Base-by-base conservation (phyloP, 2,329 filamentous ascomycete species). In the Gaeumannomyces sp. region DNA sequence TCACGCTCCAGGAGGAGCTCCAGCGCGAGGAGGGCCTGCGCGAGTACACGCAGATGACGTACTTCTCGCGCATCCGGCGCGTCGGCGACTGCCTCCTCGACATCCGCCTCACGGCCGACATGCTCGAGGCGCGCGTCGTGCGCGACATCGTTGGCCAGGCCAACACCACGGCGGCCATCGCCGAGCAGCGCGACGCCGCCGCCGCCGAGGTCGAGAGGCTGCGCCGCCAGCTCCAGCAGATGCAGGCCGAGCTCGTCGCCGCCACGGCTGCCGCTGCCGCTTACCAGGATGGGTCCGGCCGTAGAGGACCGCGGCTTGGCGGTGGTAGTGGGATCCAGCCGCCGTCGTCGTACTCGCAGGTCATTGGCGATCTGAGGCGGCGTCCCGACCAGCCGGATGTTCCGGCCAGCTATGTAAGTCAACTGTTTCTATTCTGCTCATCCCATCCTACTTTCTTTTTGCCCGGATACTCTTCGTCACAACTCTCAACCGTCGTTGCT, bases 1-100 rank as follows among this genome's bases (percentile, higher is more conserved):
- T 70, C 66, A 61, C 66, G 8, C 65, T 70, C 2, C 69, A 70
- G 58, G 66, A 68, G 45, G 68, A 67, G 7, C 68, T 65, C 11
- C 65, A 67, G 31, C 65, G 57, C n/a, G 67, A 70, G 29, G 66
- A 65, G n/a, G 67, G 68, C 14, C 63, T 70, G 1, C 67, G 65
- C 0, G 57, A 65, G 0, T 16, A 60, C 1, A 62, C 66, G 11
- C 67, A 68, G 2, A 65, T 66, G 8, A 38, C 38, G 0, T 68
- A 65, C 67, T 70, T 65, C 19, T 59, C 65, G 2, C 66, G 68
- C 50, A 64, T 70, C 14, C 65, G 68, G 0, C 29, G 59, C 2
- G 62, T 70, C 29, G 69, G 67, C 2, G 68, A 70, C 62, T 64
- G 63, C 56, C 69, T 70, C 64, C 65, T 70, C 27, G 62, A 66